Conservation (phyloP, 345 rosid species). For the Arabidopsis arenosa region DNA sequence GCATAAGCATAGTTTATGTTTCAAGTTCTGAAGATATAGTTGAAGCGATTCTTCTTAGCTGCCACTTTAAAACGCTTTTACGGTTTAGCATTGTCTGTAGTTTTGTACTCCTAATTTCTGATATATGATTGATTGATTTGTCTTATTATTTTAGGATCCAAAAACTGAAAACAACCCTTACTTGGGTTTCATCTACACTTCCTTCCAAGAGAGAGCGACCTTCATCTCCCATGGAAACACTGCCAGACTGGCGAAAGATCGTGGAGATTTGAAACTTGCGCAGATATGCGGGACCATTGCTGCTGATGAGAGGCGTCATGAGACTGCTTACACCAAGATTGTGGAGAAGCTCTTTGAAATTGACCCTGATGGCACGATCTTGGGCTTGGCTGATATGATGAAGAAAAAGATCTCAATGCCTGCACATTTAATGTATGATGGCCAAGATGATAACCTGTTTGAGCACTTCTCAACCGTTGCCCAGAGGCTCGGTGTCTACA, state of each 20-base stretch:
- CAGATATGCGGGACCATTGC: conserved; percentile 75
- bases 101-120: not conserved
- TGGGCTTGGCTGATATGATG: conserved; percentile 77
- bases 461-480: conserved; percentile 73
- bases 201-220: conserved; percentile 83
- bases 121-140: not conserved
- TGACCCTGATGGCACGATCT: conserved; percentile 63
- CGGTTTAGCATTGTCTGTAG: not conserved
- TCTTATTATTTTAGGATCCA: conserved; percentile 59
- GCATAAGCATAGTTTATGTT: conserved; percentile 1
- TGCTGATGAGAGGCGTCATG: conserved; percentile 76
- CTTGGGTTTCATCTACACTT: conserved; percentile 76
- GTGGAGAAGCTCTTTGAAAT: conserved; percentile 72
- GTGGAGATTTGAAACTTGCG: conserved; percentile 65
- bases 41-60: not conserved
- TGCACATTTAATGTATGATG: conserved; percentile 75
- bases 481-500: conserved; percentile 66
- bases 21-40: conserved; percentile 3
- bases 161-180: conserved; percentile 77
- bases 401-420: conserved; percentile 51
- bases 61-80: not conserved
- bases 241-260: conserved; percentile 66
- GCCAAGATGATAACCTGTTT: conserved; percentile 65
- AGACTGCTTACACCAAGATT: conserved; percentile 71
- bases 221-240: conserved; percentile 82